These are phyloP conservation scores for Cylindrotheca closterium DNA, from an alignment of 108 stramenopile genomes.

Conservation along the genomic window DNA sequence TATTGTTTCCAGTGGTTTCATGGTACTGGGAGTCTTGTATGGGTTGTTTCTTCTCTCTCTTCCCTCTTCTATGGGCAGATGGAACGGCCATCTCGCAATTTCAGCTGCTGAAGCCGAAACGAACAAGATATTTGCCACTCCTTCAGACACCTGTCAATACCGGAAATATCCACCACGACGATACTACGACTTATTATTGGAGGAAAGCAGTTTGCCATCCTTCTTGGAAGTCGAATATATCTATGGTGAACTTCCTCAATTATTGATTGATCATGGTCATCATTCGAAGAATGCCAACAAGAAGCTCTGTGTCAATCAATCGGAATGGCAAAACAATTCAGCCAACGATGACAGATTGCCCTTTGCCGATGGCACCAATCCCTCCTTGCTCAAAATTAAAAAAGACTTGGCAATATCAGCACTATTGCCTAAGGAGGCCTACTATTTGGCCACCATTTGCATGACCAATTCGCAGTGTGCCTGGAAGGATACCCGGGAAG, in stretches of 20 bases:
- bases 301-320: slow-evolving; percentile 72
- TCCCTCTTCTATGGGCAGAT: too few relatives aligned
- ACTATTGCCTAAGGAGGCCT: slow-evolving; percentile 1
- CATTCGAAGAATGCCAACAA: not conserved
- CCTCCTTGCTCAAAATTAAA: slow-evolving; percentile 55
- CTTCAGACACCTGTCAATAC: slow-evolving; percentile 43
- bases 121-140: not conserved
- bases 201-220: slow-evolving; percentile 22
- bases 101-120: not conserved
- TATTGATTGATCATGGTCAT: too few relatives aligned
- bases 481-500: slow-evolving; percentile 50
- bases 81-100: too few relatives aligned
- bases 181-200: slow-evolving; percentile 55
- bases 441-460: slow-evolving; percentile 48
- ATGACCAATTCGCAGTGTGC: slow-evolving; percentile 80
- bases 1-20: not conserved
- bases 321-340: slow-evolving; percentile 44
- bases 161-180: slow-evolving; percentile 71
- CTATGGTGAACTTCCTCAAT: slow-evolving; percentile 63
- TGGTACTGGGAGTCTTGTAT: not conserved
- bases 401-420: slow-evolving; percentile 6
- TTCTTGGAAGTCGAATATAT: slow-evolving; percentile 77
- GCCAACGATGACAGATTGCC: slow-evolving; percentile 27
- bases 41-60: not conserved
- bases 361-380: slow-evolving; percentile 89